These are phyloP conservation scores for Trichoderma simmonsii DNA, from an alignment of 2,329 filamentous ascomycete genomes.

Conservation along the genomic window DNA sequence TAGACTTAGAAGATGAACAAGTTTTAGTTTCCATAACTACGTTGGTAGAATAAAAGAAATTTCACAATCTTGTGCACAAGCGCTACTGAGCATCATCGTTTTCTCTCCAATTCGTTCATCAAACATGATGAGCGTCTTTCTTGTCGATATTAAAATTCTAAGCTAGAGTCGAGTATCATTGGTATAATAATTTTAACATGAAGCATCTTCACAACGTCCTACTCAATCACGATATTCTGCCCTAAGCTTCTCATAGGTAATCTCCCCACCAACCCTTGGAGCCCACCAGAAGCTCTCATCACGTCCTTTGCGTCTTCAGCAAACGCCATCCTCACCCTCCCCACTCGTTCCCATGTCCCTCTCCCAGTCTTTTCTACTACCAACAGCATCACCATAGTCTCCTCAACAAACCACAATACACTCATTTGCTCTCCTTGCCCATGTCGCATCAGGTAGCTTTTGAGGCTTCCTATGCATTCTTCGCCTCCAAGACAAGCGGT, in stretches of 20 bases:
- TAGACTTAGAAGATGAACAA: neutral
- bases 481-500: neutral
- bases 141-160: neutral
- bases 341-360: slow-evolving; percentile 33
- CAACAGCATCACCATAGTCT: slow-evolving; percentile 33
- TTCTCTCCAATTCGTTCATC: neutral
- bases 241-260: slow-evolving; percentile 33
- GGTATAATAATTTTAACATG: neutral
- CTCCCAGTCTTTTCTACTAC: slow-evolving; percentile 30
- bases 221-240: slow-evolving; percentile 35
- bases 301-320: slow-evolving; percentile 34
- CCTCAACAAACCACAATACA: slow-evolving; percentile 36
- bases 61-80: neutral
- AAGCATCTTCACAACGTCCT: neutral
- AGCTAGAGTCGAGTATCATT: neutral
- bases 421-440: slow-evolving; percentile 37
- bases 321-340: slow-evolving; percentile 37
- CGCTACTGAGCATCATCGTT: no score
- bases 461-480: slow-evolving; percentile 25
- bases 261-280: slow-evolving; percentile 33
- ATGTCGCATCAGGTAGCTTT: slow-evolving; percentile 35
- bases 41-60: neutral
- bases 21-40: neutral
- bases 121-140: neutral
- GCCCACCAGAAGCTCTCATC: slow-evolving; percentile 28